Evolutionary conservation across 805 yeast species (phyloP).

Genomic region (Candida pseudofarinosa): DNA sequence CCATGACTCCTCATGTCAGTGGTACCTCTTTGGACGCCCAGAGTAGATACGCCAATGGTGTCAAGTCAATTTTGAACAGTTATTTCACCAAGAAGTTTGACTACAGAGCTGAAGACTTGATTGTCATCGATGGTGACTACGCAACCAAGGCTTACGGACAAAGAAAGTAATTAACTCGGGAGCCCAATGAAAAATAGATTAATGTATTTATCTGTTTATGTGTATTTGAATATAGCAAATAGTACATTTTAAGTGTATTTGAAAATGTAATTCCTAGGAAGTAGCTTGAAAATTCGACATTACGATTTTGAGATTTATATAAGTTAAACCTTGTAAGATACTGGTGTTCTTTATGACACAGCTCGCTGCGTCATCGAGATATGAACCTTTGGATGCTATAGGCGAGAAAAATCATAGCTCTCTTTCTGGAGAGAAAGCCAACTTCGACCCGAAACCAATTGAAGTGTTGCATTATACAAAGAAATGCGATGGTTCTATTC

Average conservation of each 20-base stretch:
- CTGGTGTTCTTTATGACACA: too few species aligned
- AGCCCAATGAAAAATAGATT: too few species aligned
- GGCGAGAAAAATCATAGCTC: too few species aligned
- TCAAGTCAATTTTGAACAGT: slow-evolving; percentile 57
- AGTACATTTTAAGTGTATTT: too few species aligned
- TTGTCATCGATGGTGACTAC: slow-evolving; percentile 66
- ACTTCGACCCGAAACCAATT: neutral
- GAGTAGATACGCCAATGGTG: slow-evolving; percentile 67
- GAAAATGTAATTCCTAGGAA: too few species aligned
- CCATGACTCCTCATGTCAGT: slow-evolving; percentile 80
- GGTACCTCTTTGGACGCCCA: slow-evolving; percentile 83
- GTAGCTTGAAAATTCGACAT: neutral
- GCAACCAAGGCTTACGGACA: slow-evolving; percentile 71
- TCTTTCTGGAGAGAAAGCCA: too few species aligned
- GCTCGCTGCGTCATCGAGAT: too few species aligned
- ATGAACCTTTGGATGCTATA: too few species aligned
- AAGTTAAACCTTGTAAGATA: too few species aligned
- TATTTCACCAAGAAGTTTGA: slow-evolving; percentile 60
- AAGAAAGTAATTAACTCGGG: slow-evolving; percentile 18
- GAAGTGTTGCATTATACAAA: slow-evolving; percentile 45
- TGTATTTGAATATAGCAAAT: too few species aligned
- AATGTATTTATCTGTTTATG: too few species aligned
- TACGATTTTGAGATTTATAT: too few species aligned
- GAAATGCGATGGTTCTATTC: slow-evolving; percentile 48
- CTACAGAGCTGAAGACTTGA: slow-evolving; percentile 73